Evolutionary conservation across 1,284 basidiomycete genomes (phyloP).

Genomic region (Cerrena zonata): DNA sequence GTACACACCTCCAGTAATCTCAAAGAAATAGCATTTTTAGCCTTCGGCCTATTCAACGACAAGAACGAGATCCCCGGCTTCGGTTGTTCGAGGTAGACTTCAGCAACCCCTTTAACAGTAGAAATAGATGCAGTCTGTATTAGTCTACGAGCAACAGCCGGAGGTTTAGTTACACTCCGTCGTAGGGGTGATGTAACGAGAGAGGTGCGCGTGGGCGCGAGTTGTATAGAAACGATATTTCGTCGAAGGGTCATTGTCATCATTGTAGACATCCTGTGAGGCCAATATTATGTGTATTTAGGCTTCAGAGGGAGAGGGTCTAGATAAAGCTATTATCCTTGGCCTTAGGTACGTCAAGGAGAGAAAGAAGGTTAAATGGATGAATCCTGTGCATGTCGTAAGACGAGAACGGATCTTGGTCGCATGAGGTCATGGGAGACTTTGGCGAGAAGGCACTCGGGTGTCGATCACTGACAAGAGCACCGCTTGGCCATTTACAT

Average conservation of each 20-base stretch:
- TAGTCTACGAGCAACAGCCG: not conserved
- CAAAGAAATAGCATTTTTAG: conserved; percentile 85
- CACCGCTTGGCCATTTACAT: too few species aligned
- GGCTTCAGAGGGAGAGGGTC: too few species aligned
- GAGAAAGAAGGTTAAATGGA: too few species aligned
- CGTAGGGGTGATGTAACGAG: too few species aligned
- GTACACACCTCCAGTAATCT: conserved; percentile 58
- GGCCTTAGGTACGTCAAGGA: too few species aligned
- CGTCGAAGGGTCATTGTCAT: too few species aligned
- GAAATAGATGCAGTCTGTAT: not conserved
- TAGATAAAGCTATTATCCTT: too few species aligned
- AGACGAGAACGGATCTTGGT: not conserved
- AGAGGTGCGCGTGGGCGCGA: not conserved
- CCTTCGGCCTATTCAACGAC: conserved; percentile 74
- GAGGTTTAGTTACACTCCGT: not conserved
- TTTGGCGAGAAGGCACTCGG: too few species aligned
- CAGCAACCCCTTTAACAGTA: conserved; percentile 5
- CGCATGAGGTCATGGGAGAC: not conserved
- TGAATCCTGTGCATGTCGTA: too few species aligned
- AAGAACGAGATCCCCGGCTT: conserved; percentile 57
- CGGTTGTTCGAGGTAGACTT: conserved; percentile 54
- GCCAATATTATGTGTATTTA: too few species aligned
- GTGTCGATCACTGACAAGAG: too few species aligned
- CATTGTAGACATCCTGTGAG: too few species aligned
- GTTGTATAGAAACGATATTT: not conserved